Conservation (phyloP, 495 filamentous ascomycete genomes). For the Neurospora tetraspora region DNA sequence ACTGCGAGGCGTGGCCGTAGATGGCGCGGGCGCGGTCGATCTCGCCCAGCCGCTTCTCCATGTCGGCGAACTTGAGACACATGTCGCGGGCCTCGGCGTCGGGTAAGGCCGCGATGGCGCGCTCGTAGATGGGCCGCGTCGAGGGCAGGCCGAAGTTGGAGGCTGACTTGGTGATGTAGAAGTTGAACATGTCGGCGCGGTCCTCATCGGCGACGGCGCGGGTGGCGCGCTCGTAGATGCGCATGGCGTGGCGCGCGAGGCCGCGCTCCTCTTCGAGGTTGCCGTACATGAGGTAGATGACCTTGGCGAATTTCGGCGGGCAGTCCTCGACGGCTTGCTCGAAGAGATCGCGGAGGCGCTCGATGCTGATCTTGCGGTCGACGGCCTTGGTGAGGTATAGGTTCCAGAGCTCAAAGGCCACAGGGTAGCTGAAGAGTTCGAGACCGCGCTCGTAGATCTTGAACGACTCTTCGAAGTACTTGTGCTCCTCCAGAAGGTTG, state of each 20-base stretch:
- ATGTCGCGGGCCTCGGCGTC: conserved; percentile 93
- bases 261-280: conserved; percentile 95
- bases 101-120: conserved; percentile 81
- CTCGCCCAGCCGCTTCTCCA: conserved; percentile 93
- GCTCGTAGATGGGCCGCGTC: conserved; percentile 93
- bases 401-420: conserved; percentile 98
- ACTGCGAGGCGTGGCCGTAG: conserved; percentile 93
- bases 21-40: conserved; percentile 94
- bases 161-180: conserved; percentile 98
- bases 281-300: conserved; percentile 96
- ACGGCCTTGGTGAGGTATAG: conserved; percentile 96
- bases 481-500: conserved; percentile 88
- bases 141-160: conserved; percentile 96
- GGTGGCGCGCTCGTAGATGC: conserved; percentile 96
- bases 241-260: conserved; percentile 94
- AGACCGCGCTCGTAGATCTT: conserved; percentile 95
- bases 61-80: conserved; percentile 98
- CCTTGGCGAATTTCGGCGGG: conserved; percentile 91
- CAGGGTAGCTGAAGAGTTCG: conserved; percentile 93
- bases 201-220: conserved; percentile 94
- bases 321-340: conserved; percentile 94
- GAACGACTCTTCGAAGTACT: conserved; percentile 96
- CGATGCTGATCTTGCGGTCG: conserved; percentile 88
- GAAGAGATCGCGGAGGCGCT: conserved; percentile 89
- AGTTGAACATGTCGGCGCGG: conserved; percentile 95